phyloP scores from a whole-genome alignment of 169 alveolate genomes.

The Theileria sp. region DNA sequence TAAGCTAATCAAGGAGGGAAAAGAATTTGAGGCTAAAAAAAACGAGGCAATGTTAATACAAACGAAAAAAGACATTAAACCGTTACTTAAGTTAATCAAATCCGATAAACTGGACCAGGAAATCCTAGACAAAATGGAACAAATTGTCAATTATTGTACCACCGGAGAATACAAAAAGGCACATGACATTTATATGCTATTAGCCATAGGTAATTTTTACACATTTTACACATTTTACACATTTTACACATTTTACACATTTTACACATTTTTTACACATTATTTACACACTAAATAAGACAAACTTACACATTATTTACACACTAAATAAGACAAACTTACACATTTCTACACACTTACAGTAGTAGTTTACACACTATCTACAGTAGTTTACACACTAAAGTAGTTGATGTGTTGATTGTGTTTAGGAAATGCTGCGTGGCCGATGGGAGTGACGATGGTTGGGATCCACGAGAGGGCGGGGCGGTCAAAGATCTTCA shows the following conservation, averaged over 20 bases:
- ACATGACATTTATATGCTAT: conserved; percentile 73
- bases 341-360: too few species aligned
- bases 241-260: too few species aligned
- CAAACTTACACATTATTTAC: too few species aligned
- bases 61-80: conserved; percentile 45
- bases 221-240: too few species aligned
- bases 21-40: conserved; percentile 27
- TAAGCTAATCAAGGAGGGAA: conserved; percentile 23
- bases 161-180: conserved; percentile 34
- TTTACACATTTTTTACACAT: too few species aligned
- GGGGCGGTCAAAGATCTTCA: conserved; percentile 86
- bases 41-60: conserved; percentile 46
- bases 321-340: too few species aligned
- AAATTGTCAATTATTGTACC: conserved; percentile 31
- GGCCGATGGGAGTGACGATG: conserved; percentile 95
- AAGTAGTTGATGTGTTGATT: too few species aligned
- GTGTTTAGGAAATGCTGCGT: conserved; percentile 89
- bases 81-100: conserved; percentile 29
- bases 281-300: too few species aligned
- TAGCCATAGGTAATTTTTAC: conserved; percentile 82
- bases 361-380: too few species aligned
- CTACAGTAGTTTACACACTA: too few species aligned
- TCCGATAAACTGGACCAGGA: conserved; percentile 45
- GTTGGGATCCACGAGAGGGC: conserved; percentile 94
- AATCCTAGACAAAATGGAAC: conserved; percentile 28